Percentiles rank a stretch among this genome's conserved stretches.
phyloP scores from a whole-genome alignment of 2,329 filamentous ascomycete genomes.

The Curvularia verruculosa region DNA sequence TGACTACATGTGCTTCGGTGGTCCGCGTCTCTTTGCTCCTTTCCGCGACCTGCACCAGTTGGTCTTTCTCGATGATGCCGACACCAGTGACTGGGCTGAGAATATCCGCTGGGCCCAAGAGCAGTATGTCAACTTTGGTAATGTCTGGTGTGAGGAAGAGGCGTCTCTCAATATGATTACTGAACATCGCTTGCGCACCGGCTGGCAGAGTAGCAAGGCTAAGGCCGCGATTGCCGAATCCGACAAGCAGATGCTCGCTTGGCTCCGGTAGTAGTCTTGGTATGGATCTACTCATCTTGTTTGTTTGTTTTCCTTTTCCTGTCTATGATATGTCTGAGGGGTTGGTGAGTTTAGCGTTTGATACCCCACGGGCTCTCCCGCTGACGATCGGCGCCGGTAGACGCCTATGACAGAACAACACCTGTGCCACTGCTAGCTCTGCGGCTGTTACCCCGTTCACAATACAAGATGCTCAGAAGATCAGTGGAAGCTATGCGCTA shows the following conservation, averaged over 20 bases:
- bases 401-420: not conserved
- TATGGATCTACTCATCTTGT: not conserved
- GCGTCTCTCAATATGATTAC: conserved; percentile 33
- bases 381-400: no score
- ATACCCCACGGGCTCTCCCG: not conserved
- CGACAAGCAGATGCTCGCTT: no score
- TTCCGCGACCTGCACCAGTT: conserved; percentile 38
- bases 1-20: conserved; percentile 25
- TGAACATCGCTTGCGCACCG: conserved; percentile 18
- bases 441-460: not conserved
- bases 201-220: conserved; percentile 38
- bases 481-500: not conserved
- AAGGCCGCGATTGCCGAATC: not conserved
- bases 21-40: conserved; percentile 25
- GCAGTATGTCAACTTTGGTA: conserved; percentile 29
- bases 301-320: not conserved
- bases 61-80: conserved; percentile 19
- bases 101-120: conserved; percentile 45
- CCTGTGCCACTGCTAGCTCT: not conserved
- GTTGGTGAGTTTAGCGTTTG: not conserved
- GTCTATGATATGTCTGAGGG: not conserved
- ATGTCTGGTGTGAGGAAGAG: conserved; percentile 38
- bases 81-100: conserved; percentile 40
- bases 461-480: not conserved
- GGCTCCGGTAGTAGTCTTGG: not conserved